phyloP scores from a whole-genome alignment of 192 early-diverging fungal species.

The Gigaspora rosea region DNA sequence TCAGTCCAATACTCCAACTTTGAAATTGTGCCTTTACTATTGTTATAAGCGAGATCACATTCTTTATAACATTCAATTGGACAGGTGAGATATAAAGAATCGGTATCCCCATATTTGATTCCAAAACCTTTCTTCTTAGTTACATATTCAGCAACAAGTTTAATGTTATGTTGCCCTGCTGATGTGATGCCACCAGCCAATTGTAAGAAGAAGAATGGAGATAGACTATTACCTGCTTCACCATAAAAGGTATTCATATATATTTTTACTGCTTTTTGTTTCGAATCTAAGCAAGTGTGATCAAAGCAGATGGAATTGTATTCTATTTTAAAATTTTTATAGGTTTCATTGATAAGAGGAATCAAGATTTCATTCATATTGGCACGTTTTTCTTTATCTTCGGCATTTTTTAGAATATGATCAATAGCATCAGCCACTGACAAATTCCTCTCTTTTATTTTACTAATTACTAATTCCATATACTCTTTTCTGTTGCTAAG shows the following conservation, averaged over 20 bases:
- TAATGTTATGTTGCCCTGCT: constrained; percentile 9
- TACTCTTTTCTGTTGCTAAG: neutral
- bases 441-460: neutral
- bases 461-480: constrained; percentile 12
- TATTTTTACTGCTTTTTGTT: neutral
- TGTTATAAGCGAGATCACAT: neutral
- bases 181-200: constrained; percentile 1
- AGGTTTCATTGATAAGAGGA: neutral
- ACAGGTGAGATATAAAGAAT: constrained; percentile 6
- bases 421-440: neutral
- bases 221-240: constrained; percentile 7
- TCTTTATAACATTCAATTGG: constrained; percentile 5
- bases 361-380: neutral
- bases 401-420: neutral
- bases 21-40: no score
- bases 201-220: neutral
- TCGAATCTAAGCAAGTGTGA: neutral
- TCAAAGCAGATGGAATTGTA: constrained; percentile 8
- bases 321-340: neutral
- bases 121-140: neutral
- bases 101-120: neutral
- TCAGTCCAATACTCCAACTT: no score
- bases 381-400: neutral
- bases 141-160: neutral
- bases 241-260: constrained; percentile 16